Evolutionary conservation across 2,329 filamentous ascomycete genomes (phyloP), one percentile per base, ranked within the genome.

Genomic region (Thyridium curvatum): DNA sequence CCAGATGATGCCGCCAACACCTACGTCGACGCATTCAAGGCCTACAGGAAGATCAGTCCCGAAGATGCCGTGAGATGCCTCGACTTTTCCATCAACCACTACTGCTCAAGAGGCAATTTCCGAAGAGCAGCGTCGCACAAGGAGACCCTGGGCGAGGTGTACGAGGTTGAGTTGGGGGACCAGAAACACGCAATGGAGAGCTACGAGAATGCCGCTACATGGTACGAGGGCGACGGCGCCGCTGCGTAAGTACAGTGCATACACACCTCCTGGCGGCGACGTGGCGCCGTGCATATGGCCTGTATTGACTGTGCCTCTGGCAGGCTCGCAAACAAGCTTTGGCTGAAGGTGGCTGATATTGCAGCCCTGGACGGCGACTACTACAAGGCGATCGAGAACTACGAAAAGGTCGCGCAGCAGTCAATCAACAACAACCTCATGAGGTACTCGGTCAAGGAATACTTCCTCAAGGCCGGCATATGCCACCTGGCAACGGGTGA

Each of bases 381-480:
- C 68, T 82, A 82, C 68, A 87, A 84, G 62, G 79, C 88, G 41
- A 87, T 90, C 51, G 75, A 83, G 46, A 74, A 82, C 50, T 96
- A 85, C 66, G 91, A 97, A 61, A 82, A 84, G 54, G 87, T 96
- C 35, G 85, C 88, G 32, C 74, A 77, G 41, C 74, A 77, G 32
- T 84, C 84, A 29, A 81, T 95, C 52, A 82, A 82, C 62, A 96
- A 94, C 70, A 93, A 94, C 61, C 71, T 95, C 42, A 91, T 94
- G 86, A 86, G 83, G 59, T 94, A 87, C 78, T 87, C 80, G 35
- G 88, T 97, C 47, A 97, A 96, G 65, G 89, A 96, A 49, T 96
- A 96, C 66, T 82, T 96, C 55, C 74, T 97, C 55, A 95, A 96
- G 68, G 87, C 88, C 1, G 90, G 89, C 26, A 86, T 97, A 57